Evolutionary conservation across 1,284 basidiomycete species (phyloP).

Genomic region (Sparassis latifolia): DNA sequence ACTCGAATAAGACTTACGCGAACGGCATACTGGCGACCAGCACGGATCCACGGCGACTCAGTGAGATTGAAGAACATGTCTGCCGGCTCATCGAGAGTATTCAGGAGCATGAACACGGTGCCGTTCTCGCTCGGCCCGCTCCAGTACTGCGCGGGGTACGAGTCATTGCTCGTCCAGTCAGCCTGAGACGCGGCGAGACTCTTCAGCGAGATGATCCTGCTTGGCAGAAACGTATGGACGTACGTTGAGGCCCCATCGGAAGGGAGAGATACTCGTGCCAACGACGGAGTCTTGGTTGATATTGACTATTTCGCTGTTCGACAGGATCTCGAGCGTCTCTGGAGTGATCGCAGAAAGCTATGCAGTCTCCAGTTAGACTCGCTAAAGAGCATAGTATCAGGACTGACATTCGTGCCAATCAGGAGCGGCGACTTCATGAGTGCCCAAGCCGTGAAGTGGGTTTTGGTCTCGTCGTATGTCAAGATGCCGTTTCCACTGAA

Average conservation of each 20-base stretch:
- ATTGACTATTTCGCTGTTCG: constrained; percentile 56
- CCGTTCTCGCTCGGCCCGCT: constrained; percentile 40
- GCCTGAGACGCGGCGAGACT: constrained; percentile 22
- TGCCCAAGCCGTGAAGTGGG: constrained; percentile 60
- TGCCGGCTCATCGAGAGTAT: constrained; percentile 40
- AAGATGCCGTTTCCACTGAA: constrained; percentile 48
- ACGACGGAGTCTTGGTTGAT: constrained; percentile 60
- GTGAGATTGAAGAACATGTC: constrained; percentile 55
- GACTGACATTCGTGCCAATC: constrained; percentile 32
- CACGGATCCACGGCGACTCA: constrained; percentile 62
- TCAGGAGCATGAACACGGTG: constrained; percentile 34
- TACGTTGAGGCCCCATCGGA: constrained; percentile 57
- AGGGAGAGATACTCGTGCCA: constrained; percentile 53
- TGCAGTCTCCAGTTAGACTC: not conserved
- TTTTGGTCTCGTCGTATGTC: constrained; percentile 50
- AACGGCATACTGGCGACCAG: constrained; percentile 52
- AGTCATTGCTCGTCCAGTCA: constrained; percentile 37
- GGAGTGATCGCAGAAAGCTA: constrained; percentile 43
- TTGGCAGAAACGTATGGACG: constrained; percentile 7
- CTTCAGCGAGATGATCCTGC: not conserved
- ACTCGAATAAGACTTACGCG: constrained; percentile 31
- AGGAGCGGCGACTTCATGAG: constrained; percentile 52
- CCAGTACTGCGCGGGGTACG: constrained; percentile 44
- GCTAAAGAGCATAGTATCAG: not conserved
- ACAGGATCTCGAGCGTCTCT: constrained; percentile 45